Base-by-base conservation (phyloP, 2,329 filamentous ascomycete species). In the Hymenotorrendiella dingleyae region DNA sequence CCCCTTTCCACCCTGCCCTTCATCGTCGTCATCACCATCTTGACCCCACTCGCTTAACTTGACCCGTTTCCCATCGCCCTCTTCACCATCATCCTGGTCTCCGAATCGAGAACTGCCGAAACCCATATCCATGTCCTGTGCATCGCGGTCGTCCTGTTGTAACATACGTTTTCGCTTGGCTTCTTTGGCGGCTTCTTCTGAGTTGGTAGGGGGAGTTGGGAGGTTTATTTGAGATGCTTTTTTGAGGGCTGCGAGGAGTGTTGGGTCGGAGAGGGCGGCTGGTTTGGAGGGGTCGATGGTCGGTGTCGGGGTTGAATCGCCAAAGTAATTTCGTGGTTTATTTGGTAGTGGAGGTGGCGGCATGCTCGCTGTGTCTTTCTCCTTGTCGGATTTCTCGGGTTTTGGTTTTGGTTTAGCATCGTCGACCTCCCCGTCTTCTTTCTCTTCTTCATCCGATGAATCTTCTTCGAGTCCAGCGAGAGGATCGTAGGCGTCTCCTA, bases 71-170 rank as follows among this genome's bases (percentile, higher is more conserved):
- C 66, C 68, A 28, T 89, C 86, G 49, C 94, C 90, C 46, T 66
- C 68, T 29, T 89, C 86, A 50, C 84, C 76, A 50, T 94, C 90
- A 46, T 90, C 90, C 37, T 90, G 89, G 57, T 96, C 93, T 41
- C 86, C 89, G 57, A 87, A 83, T 21, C 91, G 76, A 58, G 84
- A 93, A 16, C 82, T 86, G 24, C 93, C 93, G 59, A 98, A 97
- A 47, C 90, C 91, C 72, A 97, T 78, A 59, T 98, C 93, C 67
- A 98, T 76, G 65, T 98, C 91, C 44, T 91, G 82, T 36, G 89
- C 80, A 61, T 97, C 91, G 36, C 90, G 78, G 53, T 86, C 84
- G 42, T 81, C 78, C 46, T 74, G 74, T 54, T 82, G 71, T 5
- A 96, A 70, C 69, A 96, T 84, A 52, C 78, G 83, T 62, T 80